Conservation (phyloP, 1,284 basidiomycete genomes). For the Rhodotorula mucilaginosa region DNA sequence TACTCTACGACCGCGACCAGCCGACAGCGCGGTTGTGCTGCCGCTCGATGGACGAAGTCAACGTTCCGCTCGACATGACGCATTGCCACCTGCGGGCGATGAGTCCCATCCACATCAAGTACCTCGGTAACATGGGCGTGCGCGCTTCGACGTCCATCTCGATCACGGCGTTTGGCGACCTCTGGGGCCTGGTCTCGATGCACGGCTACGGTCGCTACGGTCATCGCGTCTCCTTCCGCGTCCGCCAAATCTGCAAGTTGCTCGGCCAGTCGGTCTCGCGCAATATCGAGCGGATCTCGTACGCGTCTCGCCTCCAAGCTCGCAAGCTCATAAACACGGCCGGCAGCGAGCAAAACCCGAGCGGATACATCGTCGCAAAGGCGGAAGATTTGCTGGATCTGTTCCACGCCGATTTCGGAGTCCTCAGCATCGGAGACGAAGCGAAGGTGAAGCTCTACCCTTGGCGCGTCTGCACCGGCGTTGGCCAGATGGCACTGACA, state of each 20-base stretch:
- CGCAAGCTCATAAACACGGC: slow-evolving; percentile 79
- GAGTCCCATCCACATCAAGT: slow-evolving; percentile 81
- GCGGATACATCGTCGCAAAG: slow-evolving; percentile 82
- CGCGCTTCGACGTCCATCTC: slow-evolving; percentile 83
- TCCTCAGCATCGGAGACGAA: slow-evolving; percentile 79
- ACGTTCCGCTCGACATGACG: slow-evolving; percentile 78
- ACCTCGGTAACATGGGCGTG: slow-evolving; percentile 76
- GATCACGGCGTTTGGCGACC: slow-evolving; percentile 74
- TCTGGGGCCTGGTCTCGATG: slow-evolving; percentile 83
- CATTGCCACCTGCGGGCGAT: slow-evolving; percentile 82
- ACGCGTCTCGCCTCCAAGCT: slow-evolving; percentile 72
- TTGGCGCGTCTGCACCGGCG: slow-evolving; percentile 25
- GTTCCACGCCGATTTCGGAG: slow-evolving; percentile 81
- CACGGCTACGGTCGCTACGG: slow-evolving; percentile 67
- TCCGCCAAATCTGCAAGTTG: slow-evolving; percentile 55
- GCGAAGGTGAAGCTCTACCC: slow-evolving; percentile 54
- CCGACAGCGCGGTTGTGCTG: slow-evolving; percentile 75
- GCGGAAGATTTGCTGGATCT: slow-evolving; percentile 76
- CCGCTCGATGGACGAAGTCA: slow-evolving; percentile 64
- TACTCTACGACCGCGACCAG: slow-evolving; percentile 75
- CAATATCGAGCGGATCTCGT: slow-evolving; percentile 78
- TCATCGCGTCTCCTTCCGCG: slow-evolving; percentile 45
- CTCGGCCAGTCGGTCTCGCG: slow-evolving; percentile 78
- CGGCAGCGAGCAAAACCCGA: slow-evolving; percentile 68
- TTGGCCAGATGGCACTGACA: not conserved